Evolutionary conservation across 306 rosid species (phyloP).

Genomic region (Ammopiptanthus mongolicus): DNA sequence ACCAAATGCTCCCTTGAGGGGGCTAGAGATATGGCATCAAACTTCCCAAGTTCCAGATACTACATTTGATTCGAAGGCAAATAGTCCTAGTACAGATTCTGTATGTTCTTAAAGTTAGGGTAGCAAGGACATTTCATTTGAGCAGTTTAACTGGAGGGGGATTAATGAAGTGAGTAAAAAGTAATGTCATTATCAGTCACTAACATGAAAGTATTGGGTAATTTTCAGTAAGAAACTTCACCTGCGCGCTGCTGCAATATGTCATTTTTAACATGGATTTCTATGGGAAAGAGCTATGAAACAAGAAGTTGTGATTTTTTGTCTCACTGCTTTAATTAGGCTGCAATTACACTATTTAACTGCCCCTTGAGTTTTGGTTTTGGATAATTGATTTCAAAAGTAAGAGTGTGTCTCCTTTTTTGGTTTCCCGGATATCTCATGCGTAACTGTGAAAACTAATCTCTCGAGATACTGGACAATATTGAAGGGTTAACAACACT

Average conservation of each 20-base stretch:
- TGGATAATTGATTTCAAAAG: not conserved
- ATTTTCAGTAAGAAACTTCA: conserved; percentile 15
- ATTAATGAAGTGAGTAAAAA: conserved; percentile 22
- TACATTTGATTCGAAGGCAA: not conserved
- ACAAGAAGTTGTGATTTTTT: not conserved
- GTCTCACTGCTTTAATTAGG: not conserved
- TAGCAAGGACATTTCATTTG: not conserved
- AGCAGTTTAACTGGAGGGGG: not conserved
- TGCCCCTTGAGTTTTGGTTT: not conserved
- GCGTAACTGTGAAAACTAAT: too few species aligned
- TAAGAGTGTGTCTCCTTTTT: too few species aligned
- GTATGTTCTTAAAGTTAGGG: not conserved
- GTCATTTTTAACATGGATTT: not conserved
- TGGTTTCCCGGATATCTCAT: too few species aligned
- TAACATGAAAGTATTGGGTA: conserved; percentile 21
- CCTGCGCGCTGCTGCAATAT: not conserved
- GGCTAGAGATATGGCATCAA: not conserved
- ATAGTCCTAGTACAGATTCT: not conserved
- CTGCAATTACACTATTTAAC: not conserved
- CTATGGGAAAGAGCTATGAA: not conserved
- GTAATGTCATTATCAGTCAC: conserved; percentile 30
- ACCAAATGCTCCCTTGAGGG: not conserved
- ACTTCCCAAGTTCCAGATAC: too few species aligned
- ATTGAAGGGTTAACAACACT: too few species aligned
- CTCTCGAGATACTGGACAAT: too few species aligned